Evolutionary conservation across 1,284 basidiomycete genomes (phyloP), one percentile per base, ranked within the genome.

Genomic region (Trichosporon ovoides): DNA sequence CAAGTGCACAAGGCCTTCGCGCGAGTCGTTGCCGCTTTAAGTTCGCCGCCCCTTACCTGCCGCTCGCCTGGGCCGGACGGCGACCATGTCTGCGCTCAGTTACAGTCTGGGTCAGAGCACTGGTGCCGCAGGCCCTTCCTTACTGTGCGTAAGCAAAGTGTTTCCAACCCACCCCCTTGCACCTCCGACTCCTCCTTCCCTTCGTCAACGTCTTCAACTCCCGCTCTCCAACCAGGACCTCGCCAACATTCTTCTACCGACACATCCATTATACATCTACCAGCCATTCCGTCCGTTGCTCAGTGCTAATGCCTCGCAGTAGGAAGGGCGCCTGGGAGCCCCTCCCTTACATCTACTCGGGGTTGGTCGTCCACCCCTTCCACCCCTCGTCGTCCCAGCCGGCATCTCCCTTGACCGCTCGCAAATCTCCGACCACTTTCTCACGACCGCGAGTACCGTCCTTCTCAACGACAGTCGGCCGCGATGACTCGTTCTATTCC

Each of bases 291-390:
- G 43, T 7, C 28, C 43, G 16, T 28, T 48, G 28, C 28, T 48
- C n/a, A 48, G 22, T 16, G 43, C 59, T 56, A 37, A 56, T 52
- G 38, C 51, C 43, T 12, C 33, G 18, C 61, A 62, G 55, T 38
- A 34, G 52, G 16, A 56, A 49, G 59, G 70, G 67, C 19, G 64
- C 60, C 36, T 76, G 74, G 74, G 69, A 70, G 38, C 74, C 73
- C 1, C 62, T 76, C 5, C 74, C 74, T 1, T 69, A 68, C 60
- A 76, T 76, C 40, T 65, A 71, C 57, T 71, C 71, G 18, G 74
- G 74, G 33, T 69, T 73, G 54, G 67, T 66, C 28, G 57, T 75
- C n/a, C 66, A 75, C 46, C 72, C 73, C 1, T 75, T 68, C 56
- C 67, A 66, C 22, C 73, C 73, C 3, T 61, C 66, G n/a, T 48